Evolutionary conservation across 2,329 filamentous ascomycete genomes (phyloP).

Genomic region (Chaetomium sp.): DNA sequence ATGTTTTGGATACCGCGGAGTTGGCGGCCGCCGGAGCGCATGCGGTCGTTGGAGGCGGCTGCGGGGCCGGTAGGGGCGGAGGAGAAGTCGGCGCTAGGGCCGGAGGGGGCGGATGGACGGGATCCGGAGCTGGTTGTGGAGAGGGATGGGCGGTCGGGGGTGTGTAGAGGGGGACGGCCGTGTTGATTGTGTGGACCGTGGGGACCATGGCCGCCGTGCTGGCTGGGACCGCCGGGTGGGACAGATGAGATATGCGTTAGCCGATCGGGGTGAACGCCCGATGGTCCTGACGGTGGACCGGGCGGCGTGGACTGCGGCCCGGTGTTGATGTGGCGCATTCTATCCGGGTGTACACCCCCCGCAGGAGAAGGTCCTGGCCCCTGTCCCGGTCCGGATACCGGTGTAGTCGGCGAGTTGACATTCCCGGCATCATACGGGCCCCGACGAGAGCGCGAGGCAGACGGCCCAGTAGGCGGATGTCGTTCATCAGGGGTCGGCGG

Average conservation of each 20-base stretch:
- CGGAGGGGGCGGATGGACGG: constrained; percentile 25
- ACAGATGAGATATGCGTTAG: constrained; percentile 38
- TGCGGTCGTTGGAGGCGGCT: constrained; percentile 32
- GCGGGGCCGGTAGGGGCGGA: constrained; percentile 27
- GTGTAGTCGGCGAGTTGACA: constrained; percentile 19
- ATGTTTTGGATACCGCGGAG: constrained; percentile 55
- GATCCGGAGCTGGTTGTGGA: constrained; percentile 18
- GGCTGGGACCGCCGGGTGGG: constrained; percentile 20
- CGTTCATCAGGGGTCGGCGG: constrained; percentile 41
- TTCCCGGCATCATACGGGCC: constrained; percentile 34
- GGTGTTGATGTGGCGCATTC: constrained; percentile 34
- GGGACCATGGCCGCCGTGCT: neutral
- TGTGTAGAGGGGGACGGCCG: constrained; percentile 23
- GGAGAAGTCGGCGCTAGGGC: constrained; percentile 25
- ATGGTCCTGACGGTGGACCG: constrained; percentile 22
- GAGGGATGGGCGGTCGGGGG: constrained; percentile 23
- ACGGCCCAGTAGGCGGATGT: constrained; percentile 47
- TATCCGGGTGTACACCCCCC: constrained; percentile 35
- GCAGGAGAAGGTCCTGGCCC: constrained; percentile 6
- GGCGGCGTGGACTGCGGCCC: constrained; percentile 12
- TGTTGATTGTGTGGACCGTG: neutral
- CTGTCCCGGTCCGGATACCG: neutral
- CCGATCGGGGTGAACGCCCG: constrained; percentile 45
- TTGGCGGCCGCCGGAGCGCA: constrained; percentile 40
- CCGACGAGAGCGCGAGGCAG: constrained; percentile 42